Base-by-base conservation (phyloP, 441 rosid genomes). In the Dalechampia spathulata region DNA sequence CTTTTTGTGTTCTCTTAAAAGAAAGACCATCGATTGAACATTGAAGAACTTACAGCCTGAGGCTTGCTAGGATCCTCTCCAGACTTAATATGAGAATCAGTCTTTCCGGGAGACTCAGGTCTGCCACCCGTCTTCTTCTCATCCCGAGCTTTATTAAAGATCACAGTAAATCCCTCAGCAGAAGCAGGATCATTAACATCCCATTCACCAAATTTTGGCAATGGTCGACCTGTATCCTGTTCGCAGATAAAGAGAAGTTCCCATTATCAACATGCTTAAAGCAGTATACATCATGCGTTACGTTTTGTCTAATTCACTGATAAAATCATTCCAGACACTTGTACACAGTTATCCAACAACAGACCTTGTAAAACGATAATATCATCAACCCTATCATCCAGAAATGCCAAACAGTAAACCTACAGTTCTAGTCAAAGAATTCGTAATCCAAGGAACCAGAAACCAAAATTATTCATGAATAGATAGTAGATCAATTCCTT, bases 181-280 rank as follows among this genome's bases (percentile, higher is more conserved):
- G 97, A 86, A 52, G 97, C 88, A 39, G 97, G 97, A 67, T 90
- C 90, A 75, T 90, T 86, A 64, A 86, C 97, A 61, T 86, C 97
- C 97, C 97, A 90, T 77, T 90, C 97, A 25, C 97, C 97, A 63
- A 90, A 90, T 55, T 90, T 90, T 27, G 95, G 97, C 76, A 84
- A 78, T 34, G 97, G 95, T 43, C 77, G 85, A 72, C 90, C 97
- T 66, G 79, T 67, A 53, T 85, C 88, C 83, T 83, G 74, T 54
- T 52, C 8, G n/a, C 20, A 11, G 6, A 57, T 34, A 53, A 65
- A 57, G 8, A 30, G n/a, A n/a, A n/a, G n/a, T n/a, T n/a, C n/a
- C n/a, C n/a, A n/a, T n/a, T n/a, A n/a, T n/a, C n/a, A n/a, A n/a
- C n/a, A n/a, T n/a, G n/a, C n/a, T n/a, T n/a, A n/a, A n/a, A n/a